Conservation (phyloP, 768 basidiomycete species). For the Calocybe indica region DNA sequence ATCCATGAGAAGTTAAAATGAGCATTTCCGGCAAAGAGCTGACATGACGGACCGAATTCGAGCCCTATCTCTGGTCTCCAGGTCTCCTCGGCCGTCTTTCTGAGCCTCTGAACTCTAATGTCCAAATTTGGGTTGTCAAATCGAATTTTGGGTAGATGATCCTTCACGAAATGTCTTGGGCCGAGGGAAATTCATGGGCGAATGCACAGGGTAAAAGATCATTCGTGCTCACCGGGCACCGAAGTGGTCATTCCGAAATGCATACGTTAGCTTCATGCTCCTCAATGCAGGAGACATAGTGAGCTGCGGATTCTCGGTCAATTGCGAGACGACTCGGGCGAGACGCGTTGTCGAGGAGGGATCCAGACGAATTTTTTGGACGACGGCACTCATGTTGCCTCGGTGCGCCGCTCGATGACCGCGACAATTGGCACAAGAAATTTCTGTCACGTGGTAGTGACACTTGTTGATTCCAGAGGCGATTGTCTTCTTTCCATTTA, state of each 20-base stretch:
- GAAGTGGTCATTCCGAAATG: slow-evolving; percentile 64
- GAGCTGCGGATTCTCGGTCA: slow-evolving; percentile 49
- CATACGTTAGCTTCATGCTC: slow-evolving; percentile 48
- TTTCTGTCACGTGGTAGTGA: not conserved
- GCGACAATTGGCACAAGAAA: not conserved
- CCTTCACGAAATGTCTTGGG: slow-evolving; percentile 69
- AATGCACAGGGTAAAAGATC: not conserved
- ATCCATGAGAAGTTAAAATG: not conserved
- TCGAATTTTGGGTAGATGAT: slow-evolving; percentile 72
- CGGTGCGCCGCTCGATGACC: not conserved
- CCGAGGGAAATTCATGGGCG: not conserved
- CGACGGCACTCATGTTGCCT: slow-evolving; percentile 13
- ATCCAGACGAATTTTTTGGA: slow-evolving; percentile 4
- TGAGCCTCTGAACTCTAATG: slow-evolving; percentile 51
- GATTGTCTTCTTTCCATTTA: not conserved
- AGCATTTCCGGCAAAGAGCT: not conserved
- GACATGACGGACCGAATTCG: slow-evolving; percentile 50
- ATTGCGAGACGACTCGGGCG: slow-evolving; percentile 42
- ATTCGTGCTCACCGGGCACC: slow-evolving; percentile 54
- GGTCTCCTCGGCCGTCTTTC: slow-evolving; percentile 44
- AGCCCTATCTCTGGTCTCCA: slow-evolving; percentile 61
- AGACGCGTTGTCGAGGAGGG: slow-evolving; percentile 35
- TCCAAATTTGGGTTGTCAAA: slow-evolving; percentile 66
- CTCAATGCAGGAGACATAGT: slow-evolving; percentile 38
- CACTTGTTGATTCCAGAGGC: not conserved